Evolutionary conservation across 768 basidiomycete genomes (phyloP).

Genomic region (Trametes sanguinea): DNA sequence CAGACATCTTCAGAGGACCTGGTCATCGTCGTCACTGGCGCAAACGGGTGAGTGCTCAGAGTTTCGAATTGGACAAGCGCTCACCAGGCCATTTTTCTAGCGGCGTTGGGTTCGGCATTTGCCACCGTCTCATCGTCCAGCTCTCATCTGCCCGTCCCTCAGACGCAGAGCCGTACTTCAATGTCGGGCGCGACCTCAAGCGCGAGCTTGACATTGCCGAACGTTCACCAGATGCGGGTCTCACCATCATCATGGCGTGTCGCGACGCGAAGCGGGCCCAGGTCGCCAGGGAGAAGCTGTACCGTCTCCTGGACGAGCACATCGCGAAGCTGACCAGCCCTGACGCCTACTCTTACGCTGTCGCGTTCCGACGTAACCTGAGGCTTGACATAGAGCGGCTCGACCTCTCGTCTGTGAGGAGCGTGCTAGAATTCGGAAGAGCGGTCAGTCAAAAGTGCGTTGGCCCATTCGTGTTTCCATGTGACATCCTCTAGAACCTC

Average conservation of each 20-base stretch:
- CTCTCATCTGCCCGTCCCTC: conserved; percentile 52
- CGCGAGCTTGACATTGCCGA: conserved; percentile 19
- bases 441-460: conserved; percentile 53
- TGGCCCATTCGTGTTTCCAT: neutral
- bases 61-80: neutral
- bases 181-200: conserved; percentile 25
- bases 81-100: conserved; percentile 38
- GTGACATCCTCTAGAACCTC: neutral
- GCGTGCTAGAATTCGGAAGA: conserved; percentile 62
- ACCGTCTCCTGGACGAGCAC: conserved; percentile 54
- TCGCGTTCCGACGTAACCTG: conserved; percentile 58
- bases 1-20: conserved; percentile 16
- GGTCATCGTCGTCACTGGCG: conserved; percentile 39
- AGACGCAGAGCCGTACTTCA: conserved; percentile 51
- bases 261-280: conserved; percentile 65
- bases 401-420: conserved; percentile 63
- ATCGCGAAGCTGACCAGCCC: conserved; percentile 42
- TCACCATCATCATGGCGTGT: conserved; percentile 83
- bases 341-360: conserved; percentile 53
- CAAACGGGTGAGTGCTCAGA: conserved; percentile 35
- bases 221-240: conserved; percentile 44
- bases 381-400: conserved; percentile 60
- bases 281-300: conserved; percentile 57
- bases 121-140: conserved; percentile 73
- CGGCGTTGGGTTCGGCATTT: conserved; percentile 83